These are phyloP conservation scores for Rhodocollybia butyracea DNA, from an alignment of 768 basidiomycete genomes.

Conservation along the genomic window DNA sequence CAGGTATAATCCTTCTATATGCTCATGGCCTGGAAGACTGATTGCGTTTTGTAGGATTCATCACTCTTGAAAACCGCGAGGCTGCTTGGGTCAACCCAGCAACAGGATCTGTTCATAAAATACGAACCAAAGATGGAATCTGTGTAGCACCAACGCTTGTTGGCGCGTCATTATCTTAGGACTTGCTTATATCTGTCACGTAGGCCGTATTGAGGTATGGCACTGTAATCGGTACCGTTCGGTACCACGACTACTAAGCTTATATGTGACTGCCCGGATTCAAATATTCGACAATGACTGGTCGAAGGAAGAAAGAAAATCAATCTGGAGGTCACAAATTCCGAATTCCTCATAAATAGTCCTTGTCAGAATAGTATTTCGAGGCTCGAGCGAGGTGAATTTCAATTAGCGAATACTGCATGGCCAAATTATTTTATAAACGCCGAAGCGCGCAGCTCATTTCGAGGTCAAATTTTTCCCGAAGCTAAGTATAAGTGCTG, in stretches of 20 bases:
- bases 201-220: too few relatives aligned
- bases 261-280: not conserved
- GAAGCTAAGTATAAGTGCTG: too few relatives aligned
- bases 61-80: slow-evolving; percentile 79
- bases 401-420: too few relatives aligned
- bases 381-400: too few relatives aligned
- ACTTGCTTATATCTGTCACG: not conserved
- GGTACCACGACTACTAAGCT: not conserved
- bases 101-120: slow-evolving; percentile 76
- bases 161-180: slow-evolving; percentile 88
- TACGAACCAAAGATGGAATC: slow-evolving; percentile 82
- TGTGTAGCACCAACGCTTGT: slow-evolving; percentile 78
- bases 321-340: too few relatives aligned
- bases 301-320: not conserved
- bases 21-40: not conserved
- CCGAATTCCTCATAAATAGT: too few relatives aligned
- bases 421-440: too few relatives aligned
- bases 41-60: slow-evolving; percentile 56
- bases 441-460: too few relatives aligned
- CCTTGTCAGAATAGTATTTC: too few relatives aligned
- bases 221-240: not conserved
- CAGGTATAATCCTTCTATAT: slow-evolving; percentile 44
- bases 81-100: slow-evolving; percentile 91
- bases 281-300: not conserved
- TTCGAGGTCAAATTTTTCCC: too few relatives aligned